Evolutionary conservation across 1,139 yeast species (phyloP).

Genomic region (Yamadazyma conglobata): DNA sequence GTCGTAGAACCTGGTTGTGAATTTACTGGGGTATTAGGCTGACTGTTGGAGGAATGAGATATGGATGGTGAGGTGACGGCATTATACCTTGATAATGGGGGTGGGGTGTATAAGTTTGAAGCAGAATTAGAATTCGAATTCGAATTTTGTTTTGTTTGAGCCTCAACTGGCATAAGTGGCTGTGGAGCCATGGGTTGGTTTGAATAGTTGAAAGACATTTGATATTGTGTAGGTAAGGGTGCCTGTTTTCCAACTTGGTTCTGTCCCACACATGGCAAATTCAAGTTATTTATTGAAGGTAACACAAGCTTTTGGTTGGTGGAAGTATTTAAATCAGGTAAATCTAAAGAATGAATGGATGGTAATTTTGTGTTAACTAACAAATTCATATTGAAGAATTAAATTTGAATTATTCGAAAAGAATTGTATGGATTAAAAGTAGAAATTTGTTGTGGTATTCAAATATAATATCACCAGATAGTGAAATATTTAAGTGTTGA

Average conservation of each 20-base stretch:
- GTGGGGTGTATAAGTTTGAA: no score
- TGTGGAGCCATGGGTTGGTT: no score
- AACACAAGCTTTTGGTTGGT: constrained; percentile 4
- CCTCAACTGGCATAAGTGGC: no score
- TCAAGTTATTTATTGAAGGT: constrained; percentile 12
- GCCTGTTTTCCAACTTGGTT: not conserved
- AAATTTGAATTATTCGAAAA: no score
- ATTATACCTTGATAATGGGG: not conserved
- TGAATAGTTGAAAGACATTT: no score
- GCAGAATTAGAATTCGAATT: no score
- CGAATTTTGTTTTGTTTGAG: no score
- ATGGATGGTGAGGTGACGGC: constrained; percentile 1
- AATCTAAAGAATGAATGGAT: constrained; percentile 28
- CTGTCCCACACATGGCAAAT: constrained; percentile 6
- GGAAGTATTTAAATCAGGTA: constrained; percentile 7
- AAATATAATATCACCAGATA: no score
- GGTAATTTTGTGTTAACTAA: constrained; percentile 17
- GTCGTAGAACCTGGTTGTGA: not conserved
- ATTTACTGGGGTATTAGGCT: constrained; percentile 1
- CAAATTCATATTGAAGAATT: constrained; percentile 2
- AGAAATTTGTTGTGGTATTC: no score
- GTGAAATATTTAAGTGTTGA: no score
- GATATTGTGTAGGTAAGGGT: no score
- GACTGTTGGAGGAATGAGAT: not conserved
- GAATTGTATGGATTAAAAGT: no score